Evolutionary conservation across 805 yeast genomes (phyloP).

Genomic region (Candida dajiaensis): DNA sequence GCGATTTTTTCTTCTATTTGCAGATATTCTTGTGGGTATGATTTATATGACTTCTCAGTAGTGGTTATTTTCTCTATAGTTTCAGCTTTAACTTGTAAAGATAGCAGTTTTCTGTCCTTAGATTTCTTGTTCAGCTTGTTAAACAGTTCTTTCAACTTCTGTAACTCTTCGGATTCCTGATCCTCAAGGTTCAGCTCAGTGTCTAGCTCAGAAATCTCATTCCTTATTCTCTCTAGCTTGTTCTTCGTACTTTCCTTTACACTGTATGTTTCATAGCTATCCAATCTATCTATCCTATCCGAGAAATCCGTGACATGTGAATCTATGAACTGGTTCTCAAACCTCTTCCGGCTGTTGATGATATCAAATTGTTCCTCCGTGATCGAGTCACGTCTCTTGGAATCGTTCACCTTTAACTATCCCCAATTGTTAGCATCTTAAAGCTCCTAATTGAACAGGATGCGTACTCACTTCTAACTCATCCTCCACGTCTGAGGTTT

Average conservation of each 20-base stretch:
- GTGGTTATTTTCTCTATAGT: not conserved
- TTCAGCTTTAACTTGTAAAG: not conserved
- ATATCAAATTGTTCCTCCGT: constrained; percentile 13
- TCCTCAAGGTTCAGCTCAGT: constrained; percentile 12
- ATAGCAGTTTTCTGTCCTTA: constrained; percentile 7
- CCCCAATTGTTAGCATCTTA: not conserved
- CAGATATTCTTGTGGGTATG: not conserved
- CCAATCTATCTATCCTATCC: constrained; percentile 27
- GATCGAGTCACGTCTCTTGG: constrained; percentile 20
- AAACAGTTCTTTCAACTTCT: constrained; percentile 16
- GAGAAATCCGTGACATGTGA: constrained; percentile 21
- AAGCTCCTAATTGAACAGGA: not conserved
- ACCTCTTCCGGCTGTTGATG: constrained; percentile 18
- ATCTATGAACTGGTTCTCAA: constrained; percentile 24
- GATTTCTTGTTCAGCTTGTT: constrained; percentile 12
- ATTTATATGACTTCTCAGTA: not conserved
- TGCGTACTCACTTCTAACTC: constrained; percentile 27
- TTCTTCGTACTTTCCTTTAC: constrained; percentile 34
- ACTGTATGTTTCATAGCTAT: constrained; percentile 29
- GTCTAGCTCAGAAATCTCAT: constrained; percentile 34
- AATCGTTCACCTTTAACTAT: not conserved
- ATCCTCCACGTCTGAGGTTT: constrained; percentile 37
- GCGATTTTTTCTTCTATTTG: constrained; percentile 12
- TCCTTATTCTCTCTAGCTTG: constrained; percentile 31
- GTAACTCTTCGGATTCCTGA: constrained; percentile 14